Base-by-base conservation (phyloP, 768 basidiomycete genomes). In the Xerocomellus chrysenteron region DNA sequence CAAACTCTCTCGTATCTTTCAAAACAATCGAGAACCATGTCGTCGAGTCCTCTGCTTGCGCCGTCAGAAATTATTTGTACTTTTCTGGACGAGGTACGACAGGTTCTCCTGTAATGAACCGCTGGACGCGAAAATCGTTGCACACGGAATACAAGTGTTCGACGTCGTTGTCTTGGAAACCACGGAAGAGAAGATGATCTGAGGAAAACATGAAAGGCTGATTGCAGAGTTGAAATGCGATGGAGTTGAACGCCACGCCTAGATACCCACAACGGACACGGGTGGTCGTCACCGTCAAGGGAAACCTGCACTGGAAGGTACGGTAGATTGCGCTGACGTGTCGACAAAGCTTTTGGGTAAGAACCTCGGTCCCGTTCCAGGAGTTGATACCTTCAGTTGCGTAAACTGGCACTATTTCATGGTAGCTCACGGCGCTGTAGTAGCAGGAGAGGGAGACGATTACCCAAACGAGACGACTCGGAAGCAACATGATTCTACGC, bases 21-120 rank as follows among this genome's bases (percentile, higher is more conserved):
- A 54, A 41, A 16, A 61, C 6, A 5, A 58, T 30, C 30, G 63
- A 19, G 45, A 55, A 64, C 21, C 56, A 61, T 21, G 58, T 50
- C 6, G 53, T 55, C 4, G 44, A 43, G 5, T 13, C 40, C 40
- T 60, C 63, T 17, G 55, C 57, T 30, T 52, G 35, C n/a, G 46
- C 24, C 39, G 50, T 60, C 3, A 57, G 30, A 40, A 21, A 12
- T 24, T 50, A 36, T 26, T 55, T 64, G 50, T 55, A 42, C 41
- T 54, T 54, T 33, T 42, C 16, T 32, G 55, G 50, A 19, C 26
- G 54, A 39, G 52, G 50, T 17, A 54, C 47, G 50, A 52, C 37
- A n/a, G 53, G 52, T 7, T 21, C 43, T 4, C 9, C 17, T n/a
- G 42, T 59, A n/a, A 54, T 45, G 52, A 56, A 56, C 7, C 62